Evolutionary conservation across 495 filamentous ascomycete genomes (phyloP), one percentile per base, ranked within the genome.

Genomic region (Podospora comata): DNA sequence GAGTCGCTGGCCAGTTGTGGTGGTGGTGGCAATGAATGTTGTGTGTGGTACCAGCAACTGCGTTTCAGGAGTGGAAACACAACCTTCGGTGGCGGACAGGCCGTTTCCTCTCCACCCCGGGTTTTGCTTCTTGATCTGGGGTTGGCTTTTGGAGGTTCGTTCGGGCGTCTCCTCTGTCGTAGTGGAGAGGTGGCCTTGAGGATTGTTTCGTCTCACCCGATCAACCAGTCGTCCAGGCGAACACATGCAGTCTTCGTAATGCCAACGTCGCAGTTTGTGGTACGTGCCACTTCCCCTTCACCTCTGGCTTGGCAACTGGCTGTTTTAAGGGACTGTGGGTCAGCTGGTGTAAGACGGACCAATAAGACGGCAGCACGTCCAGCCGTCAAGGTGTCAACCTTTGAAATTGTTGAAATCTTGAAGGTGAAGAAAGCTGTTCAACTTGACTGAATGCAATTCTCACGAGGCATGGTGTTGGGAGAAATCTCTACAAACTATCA

Each of bases 251-350:
- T 23, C 18, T 28, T 63, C 27, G 61, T 63, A 63, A 63, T 63
- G 61, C 61, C 61, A 63, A 63, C 61, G 61, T 63, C 61, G 61
- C 61, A 63, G 32, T 63, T 48, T 23, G 27, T 20, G 28, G 30
- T 39, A 28, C 28, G 61, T 63, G 61, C 27, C 30, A 63, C 28
- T n/a, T 7, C 28, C 61, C 30, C 61, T 63, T 39, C n/a, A 44
- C 11, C 16, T 61, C 19, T 63, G 61, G 61, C 18, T 32, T 63
- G 19, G 61, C 27, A n/a, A 63, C 32, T 18, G 39, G 30, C 61
- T 63, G 61, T 39, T 15, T 1, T 23, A 23, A 20, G 4, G 18
- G 27, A 20, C 48, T 19, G 27, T 28, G 61, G 61, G 61, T 44
- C 55, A 58, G 19, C 55, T 58, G 55, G n/a, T 58, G 55, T 58